Evolutionary conservation across 2,329 filamentous ascomycete species (phyloP), one percentile per base, ranked within the genome.

Genomic region (Hymenoscyphus fructigenus): DNA sequence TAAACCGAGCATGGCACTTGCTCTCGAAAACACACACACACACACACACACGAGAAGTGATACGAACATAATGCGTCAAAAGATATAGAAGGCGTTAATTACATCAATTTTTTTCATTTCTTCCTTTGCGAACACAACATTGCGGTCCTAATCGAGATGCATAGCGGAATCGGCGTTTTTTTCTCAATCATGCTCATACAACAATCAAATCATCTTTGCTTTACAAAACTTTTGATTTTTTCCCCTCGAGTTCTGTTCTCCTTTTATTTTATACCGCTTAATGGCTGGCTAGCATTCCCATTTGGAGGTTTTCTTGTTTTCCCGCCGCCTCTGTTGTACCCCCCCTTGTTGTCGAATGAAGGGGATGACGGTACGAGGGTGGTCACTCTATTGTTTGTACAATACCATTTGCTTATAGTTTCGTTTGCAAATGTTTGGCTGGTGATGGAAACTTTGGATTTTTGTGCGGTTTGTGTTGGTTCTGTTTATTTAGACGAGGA

Each of bases 51-150:
- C 60, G 55, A 63, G 61, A 59, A 65, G 65, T 64, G 66, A 63
- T 60, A 70, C 65, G 65, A 69, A 68, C 57, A 66, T 69, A 60
- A 70, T 67, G 68, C 67, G 64, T 65, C 58, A 67, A 67, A 67
- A 67, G 63, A 68, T 64, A 70, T 68, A 69, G 67, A 68, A 63
- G 59, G 64, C 64, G 64, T 65, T 65, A 62, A 65, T 65, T 57
- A 32, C 60, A 32, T 56, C n/a, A 64, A 41, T 61, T 34, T 62
- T 62, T 61, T 41, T 41, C 3, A 5, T 14, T 41, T 41, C 36
- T 41, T 3, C 15, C 4, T 41, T 5, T 7, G 36, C 15, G 2
- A 17, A 41, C 58, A 50, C 57, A 57, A 64, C 50, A 28, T 60
- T 50, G 59, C 50, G 62, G 50, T 64, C 53, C 41, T 64, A 57